These are phyloP conservation scores for Aspergillus campestris DNA, from an alignment of 495 filamentous ascomycete genomes.

Conservation along the genomic window DNA sequence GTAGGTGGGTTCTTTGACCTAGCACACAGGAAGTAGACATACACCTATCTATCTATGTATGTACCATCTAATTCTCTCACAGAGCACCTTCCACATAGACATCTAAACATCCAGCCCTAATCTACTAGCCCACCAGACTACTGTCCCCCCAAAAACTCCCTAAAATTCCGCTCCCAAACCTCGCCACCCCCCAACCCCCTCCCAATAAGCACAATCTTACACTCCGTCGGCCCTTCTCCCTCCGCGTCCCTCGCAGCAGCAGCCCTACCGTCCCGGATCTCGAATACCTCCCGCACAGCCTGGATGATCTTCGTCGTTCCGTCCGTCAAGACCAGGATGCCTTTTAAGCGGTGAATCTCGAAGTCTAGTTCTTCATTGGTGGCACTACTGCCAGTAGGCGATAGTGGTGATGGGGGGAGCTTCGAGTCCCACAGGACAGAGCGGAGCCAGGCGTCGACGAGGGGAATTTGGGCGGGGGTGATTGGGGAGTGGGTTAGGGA, in stretches of 20 bases:
- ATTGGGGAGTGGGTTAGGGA: slow-evolving; percentile 56
- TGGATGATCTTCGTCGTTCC: slow-evolving; percentile 71
- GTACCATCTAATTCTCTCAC: too few relatives aligned
- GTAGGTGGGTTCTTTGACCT: too few relatives aligned
- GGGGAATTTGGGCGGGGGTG: slow-evolving; percentile 38
- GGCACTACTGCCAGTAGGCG: not conserved
- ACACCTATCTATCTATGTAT: too few relatives aligned
- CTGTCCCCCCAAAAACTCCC: slow-evolving; percentile 18
- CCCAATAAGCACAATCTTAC: slow-evolving; percentile 79
- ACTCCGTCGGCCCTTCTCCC: slow-evolving; percentile 15
- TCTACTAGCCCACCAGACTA: not conserved
- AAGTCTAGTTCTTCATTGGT: slow-evolving; percentile 20
- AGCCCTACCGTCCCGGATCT: slow-evolving; percentile 61
- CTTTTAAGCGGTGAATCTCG: slow-evolving; percentile 84
- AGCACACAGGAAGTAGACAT: too few relatives aligned
- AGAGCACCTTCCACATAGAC: too few relatives aligned
- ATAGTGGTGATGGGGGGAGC: slow-evolving; percentile 43
- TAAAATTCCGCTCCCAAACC: slow-evolving; percentile 27
- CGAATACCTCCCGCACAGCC: slow-evolving; percentile 88
- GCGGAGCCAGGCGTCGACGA: slow-evolving; percentile 74
- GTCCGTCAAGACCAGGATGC: slow-evolving; percentile 52
- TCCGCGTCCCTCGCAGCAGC: slow-evolving; percentile 15
- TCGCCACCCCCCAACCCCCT: slow-evolving; percentile 42
- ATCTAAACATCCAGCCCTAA: not conserved
- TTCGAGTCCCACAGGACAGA: slow-evolving; percentile 73